Conservation (phyloP, 805 yeast species). For the Sugiyamaella americana region DNA sequence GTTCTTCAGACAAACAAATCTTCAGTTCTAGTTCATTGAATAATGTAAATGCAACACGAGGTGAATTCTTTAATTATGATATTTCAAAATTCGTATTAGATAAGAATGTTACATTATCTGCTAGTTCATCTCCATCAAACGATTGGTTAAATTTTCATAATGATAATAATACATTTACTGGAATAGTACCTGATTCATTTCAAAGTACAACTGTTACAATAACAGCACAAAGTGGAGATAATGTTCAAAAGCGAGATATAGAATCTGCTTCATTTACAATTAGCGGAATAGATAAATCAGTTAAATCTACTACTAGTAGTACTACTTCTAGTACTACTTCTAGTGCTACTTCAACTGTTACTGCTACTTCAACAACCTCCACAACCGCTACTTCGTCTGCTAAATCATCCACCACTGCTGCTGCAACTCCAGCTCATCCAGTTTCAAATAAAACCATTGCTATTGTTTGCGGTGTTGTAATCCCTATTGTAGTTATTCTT, state of each 20-base stretch:
- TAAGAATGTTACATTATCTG: slow-evolving; percentile 12
- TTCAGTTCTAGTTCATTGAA: slow-evolving; percentile 44
- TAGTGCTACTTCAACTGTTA: slow-evolving; percentile 26
- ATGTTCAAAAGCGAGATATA: slow-evolving; percentile 12
- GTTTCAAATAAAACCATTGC: slow-evolving; percentile 56
- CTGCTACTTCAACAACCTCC: slow-evolving; percentile 20
- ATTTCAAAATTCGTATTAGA: slow-evolving; percentile 29
- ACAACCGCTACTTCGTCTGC: slow-evolving; percentile 28
- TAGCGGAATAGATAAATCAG: slow-evolving; percentile 41
- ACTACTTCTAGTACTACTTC: slow-evolving; percentile 27
- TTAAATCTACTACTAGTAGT: slow-evolving; percentile 23
- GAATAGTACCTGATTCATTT: slow-evolving; percentile 53
- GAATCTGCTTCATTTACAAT: slow-evolving; percentile 45
- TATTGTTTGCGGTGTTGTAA: slow-evolving; percentile 83
- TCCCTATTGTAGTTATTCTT: slow-evolving; percentile 55
- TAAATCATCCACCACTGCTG: slow-evolving; percentile 27
- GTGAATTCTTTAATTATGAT: slow-evolving; percentile 46
- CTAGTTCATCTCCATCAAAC: slow-evolving; percentile 32
- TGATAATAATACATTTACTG: slow-evolving; percentile 60
- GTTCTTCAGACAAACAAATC: slow-evolving; percentile 20
- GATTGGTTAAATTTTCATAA: slow-evolving; percentile 60
- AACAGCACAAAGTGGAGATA: slow-evolving; percentile 46
- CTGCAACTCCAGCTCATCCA: slow-evolving; percentile 17
- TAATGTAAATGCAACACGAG: slow-evolving; percentile 65
- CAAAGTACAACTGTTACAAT: slow-evolving; percentile 37